Conservation (phyloP, 2,329 filamentous ascomycete species). For the Neofusicoccum kwambonambiense region DNA sequence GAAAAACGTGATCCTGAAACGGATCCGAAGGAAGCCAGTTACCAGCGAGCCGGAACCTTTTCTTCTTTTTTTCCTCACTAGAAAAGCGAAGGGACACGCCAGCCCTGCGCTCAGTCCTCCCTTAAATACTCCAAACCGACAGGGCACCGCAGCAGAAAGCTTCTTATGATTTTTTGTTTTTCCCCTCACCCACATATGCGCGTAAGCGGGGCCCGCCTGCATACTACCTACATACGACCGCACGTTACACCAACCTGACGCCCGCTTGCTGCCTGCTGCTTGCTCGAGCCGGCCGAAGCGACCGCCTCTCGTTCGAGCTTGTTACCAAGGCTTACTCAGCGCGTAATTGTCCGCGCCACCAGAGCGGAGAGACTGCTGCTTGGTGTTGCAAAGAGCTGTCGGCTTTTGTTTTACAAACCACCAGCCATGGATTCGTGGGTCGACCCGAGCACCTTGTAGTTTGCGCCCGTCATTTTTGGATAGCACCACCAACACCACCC, state of each 20-base stretch:
- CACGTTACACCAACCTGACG: not conserved
- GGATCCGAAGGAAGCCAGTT: not conserved
- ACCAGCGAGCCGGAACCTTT: not conserved
- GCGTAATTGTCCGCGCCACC: too few species aligned
- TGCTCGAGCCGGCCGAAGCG: too few species aligned
- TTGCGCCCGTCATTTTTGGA: not conserved
- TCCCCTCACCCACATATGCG: not conserved
- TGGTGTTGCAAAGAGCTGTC: too few species aligned
- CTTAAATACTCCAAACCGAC: not conserved
- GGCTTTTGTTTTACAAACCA: too few species aligned
- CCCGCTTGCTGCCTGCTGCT: not conserved
- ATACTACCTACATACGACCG: not conserved
- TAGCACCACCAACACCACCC: not conserved
- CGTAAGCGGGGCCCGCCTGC: conserved; percentile 9
- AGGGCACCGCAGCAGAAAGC: not conserved
- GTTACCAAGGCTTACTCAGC: too few species aligned
- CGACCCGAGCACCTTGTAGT: conserved; percentile 8
- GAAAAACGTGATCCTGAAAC: not conserved
- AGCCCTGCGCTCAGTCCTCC: not conserved
- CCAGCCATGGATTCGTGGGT: conserved; percentile 13
- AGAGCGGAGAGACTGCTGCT: too few species aligned
- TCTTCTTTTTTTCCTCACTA: not conserved
- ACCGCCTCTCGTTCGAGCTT: too few species aligned
- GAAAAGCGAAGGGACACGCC: not conserved
- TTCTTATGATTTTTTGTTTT: not conserved